Evolutionary conservation across 305 asterid species (phyloP).

Genomic region (Fraxinus ornus): DNA sequence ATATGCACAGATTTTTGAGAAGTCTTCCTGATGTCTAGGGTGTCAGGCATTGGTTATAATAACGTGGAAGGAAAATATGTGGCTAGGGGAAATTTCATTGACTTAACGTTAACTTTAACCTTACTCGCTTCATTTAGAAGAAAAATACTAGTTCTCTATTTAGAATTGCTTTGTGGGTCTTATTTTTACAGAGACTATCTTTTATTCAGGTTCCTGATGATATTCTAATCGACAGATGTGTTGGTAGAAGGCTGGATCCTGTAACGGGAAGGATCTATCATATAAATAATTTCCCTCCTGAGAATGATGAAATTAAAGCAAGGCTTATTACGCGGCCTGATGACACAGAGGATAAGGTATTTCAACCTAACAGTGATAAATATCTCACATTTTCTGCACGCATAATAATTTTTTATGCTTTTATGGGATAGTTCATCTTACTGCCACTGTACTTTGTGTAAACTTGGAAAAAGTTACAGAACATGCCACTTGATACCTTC

Average conservation of each 20-base stretch:
- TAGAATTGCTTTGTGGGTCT: slow-evolving; percentile 1
- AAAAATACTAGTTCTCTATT: slow-evolving; percentile 5
- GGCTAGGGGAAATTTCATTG: not conserved
- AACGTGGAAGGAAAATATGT: not conserved
- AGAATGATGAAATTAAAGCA: slow-evolving; percentile 66
- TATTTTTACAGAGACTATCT: slow-evolving; percentile 27
- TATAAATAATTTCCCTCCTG: slow-evolving; percentile 67
- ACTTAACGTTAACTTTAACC: not conserved
- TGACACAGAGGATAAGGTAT: slow-evolving; percentile 88
- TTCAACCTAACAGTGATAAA: slow-evolving; percentile 12
- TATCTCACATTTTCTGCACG: not conserved
- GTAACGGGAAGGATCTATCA: slow-evolving; percentile 76
- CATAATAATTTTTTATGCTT: slow-evolving; percentile 1
- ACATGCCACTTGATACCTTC: not conserved
- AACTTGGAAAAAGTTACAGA: slow-evolving; percentile 10
- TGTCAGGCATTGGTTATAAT: not conserved
- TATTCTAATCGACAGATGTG: slow-evolving; percentile 72
- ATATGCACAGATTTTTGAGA: not conserved
- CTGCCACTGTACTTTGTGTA: not conserved
- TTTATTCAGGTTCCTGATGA: slow-evolving; percentile 79
- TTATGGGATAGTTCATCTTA: not conserved
- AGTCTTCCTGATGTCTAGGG: slow-evolving; percentile 6
- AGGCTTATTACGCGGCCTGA: slow-evolving; percentile 82
- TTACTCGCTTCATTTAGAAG: not conserved
- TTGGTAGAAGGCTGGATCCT: slow-evolving; percentile 92